phyloP scores from a whole-genome alignment of 164 flowering plant genomes.

The Warburgia ugandensis region DNA sequence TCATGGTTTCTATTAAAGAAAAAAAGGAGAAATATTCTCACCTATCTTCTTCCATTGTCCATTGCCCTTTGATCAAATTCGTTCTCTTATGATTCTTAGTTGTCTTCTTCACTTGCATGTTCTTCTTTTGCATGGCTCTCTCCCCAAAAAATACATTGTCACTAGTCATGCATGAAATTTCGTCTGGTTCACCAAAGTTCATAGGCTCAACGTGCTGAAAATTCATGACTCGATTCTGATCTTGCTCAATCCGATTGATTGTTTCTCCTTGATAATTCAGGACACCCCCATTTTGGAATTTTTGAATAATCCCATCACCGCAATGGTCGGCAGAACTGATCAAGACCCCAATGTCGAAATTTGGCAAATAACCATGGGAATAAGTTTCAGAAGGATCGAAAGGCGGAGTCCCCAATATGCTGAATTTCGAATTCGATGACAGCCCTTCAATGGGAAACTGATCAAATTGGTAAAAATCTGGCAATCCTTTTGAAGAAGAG shows the following conservation, averaged over 20 bases:
- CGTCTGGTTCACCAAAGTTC: constrained; percentile 36
- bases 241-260: constrained; percentile 9
- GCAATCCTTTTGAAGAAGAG: constrained; percentile 21
- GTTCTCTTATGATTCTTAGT: constrained; percentile 30
- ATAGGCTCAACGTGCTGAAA: constrained; percentile 21
- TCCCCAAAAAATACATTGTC: constrained; percentile 20
- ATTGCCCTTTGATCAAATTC: constrained; percentile 63
- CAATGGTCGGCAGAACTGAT: constrained; percentile 26
- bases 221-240: constrained; percentile 8
- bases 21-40: constrained; percentile 11
- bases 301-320: constrained; percentile 18
- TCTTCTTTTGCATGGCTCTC: constrained; percentile 11
- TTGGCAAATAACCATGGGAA: constrained; percentile 9
- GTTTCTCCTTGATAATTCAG: constrained; percentile 11
- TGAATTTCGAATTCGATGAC: constrained; percentile 17
- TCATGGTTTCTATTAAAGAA: neutral
- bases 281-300: constrained; percentile 21
- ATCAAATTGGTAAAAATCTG: constrained; percentile 27
- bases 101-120: constrained; percentile 13
- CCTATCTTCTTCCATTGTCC: constrained; percentile 91
- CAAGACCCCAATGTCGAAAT: constrained; percentile 11
- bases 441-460: constrained; percentile 23
- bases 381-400: constrained; percentile 26
- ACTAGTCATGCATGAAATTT: constrained; percentile 36
- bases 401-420: constrained; percentile 11